These are phyloP conservation scores for Diospyros lotus DNA, from an alignment of 148 eudicot genomes.

Conservation along the genomic window DNA sequence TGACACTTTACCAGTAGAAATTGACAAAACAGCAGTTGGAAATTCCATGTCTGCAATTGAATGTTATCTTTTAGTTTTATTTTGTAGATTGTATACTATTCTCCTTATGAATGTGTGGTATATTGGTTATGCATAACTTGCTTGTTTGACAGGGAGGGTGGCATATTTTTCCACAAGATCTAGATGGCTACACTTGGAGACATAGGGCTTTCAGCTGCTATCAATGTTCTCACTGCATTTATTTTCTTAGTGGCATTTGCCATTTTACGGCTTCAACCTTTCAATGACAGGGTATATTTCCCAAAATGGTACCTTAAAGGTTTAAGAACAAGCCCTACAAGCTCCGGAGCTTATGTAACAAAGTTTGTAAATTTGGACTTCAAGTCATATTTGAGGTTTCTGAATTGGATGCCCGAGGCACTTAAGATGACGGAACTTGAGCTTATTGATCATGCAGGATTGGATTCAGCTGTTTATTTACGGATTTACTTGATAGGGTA, in stretches of 20 bases:
- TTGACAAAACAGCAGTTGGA: too few relatives aligned
- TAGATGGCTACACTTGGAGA: constrained; percentile 74
- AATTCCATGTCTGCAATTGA: too few relatives aligned
- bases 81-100: not conserved
- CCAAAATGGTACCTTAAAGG: constrained; percentile 99
- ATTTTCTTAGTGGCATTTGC: constrained; percentile 88
- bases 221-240: constrained; percentile 67
- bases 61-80: not conserved
- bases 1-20: too few relatives aligned
- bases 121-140: constrained; percentile 3
- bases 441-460: constrained; percentile 93
- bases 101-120: not conserved
- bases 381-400: constrained; percentile 68
- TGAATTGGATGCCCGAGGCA: constrained; percentile 97
- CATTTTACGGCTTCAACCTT: constrained; percentile 80
- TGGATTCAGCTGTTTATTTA: constrained; percentile 92
- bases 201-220: constrained; percentile 73
- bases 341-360: constrained; percentile 53
- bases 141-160: constrained; percentile 15
- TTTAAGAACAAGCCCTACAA: constrained; percentile 70
- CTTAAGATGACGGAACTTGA: constrained; percentile 87
- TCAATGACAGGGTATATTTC: constrained; percentile 95
- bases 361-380: constrained; percentile 84
- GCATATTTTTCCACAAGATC: not conserved
- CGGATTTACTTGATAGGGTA: constrained; percentile 95